A percentile compares a stretch with the other conserved stretches of the same genome.
Conservation (phyloP, 805 yeast species). For the Yamadazyma akitaensis region DNA sequence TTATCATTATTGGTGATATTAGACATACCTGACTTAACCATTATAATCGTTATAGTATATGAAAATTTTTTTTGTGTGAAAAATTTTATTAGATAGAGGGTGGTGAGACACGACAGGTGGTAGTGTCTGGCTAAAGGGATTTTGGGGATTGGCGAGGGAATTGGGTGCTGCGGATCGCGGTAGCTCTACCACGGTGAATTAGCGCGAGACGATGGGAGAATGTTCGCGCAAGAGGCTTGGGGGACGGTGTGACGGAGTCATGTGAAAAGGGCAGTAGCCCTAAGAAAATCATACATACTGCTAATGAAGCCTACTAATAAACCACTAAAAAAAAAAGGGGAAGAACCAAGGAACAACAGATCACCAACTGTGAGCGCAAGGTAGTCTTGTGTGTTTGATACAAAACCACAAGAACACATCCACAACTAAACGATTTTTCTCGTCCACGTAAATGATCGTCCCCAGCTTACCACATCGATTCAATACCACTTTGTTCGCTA, state of each 20-base stretch:
- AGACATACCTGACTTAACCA: slow-evolving; percentile 68
- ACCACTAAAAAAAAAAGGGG: not conserved
- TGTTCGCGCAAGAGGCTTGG: not conserved
- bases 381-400: too few relatives aligned
- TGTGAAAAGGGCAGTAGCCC: slow-evolving; percentile 8
- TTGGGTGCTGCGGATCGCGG: not conserved
- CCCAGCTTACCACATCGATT: not conserved
- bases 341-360: not conserved
- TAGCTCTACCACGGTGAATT: not conserved
- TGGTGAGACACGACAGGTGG: slow-evolving; percentile 3
- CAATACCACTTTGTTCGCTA: not conserved
- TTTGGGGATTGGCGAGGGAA: not conserved
- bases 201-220: not conserved
- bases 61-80: slow-evolving; percentile 9
- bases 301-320: not conserved
- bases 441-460: too few relatives aligned
- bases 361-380: too few relatives aligned
- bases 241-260: not conserved
- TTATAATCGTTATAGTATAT: slow-evolving; percentile 24
- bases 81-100: slow-evolving; percentile 4
- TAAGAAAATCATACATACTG: too few relatives aligned
- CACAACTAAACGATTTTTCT: too few relatives aligned
- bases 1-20: not conserved
- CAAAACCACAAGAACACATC: too few relatives aligned
- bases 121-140: not conserved